Evolutionary conservation across 345 rosid genomes (phyloP), one percentile per base, ranked within the genome.

Genomic region (Punica granatum): DNA sequence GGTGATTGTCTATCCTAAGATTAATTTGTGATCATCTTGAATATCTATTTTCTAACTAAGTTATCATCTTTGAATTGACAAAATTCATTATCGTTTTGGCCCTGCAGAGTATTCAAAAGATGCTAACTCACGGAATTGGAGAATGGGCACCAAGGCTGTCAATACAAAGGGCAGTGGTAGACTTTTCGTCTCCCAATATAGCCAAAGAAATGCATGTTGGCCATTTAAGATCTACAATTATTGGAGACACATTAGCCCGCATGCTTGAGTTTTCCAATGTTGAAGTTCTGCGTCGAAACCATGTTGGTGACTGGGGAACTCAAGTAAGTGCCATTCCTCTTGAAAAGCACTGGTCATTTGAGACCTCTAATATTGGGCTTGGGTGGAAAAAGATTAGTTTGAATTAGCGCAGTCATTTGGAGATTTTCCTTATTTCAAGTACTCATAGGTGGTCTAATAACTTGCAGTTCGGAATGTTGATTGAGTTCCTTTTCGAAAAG

Each of bases 131-230:
- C 44, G 99, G 98, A 36, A 86, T 91, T 73, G 95, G 88, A 42
- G 82, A 88, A 66, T 94, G 95, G 95, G 87, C 99, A 6, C 99
- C 99, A 35, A 75, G 56, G 67, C 85, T 84, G 53, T 53, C 77
- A 3, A 71, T 89, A 31, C 83, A 84, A 82, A 84, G 80, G 73
- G 99, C 94, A 42, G 90, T 94, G 64, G 98, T 94, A 56, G 99
- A 94, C 79, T 94, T 94, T 80, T 94, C 98, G 26, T 94, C 99
- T 3, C 99, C 99, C n/a, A 94, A 94, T 76, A 91, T 94, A 67
- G 99, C 99, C 1, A 94, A 94, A 82, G 99, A 91, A 84, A 94
- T 94, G 99, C 99, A 94, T 74, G 99, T 94, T 70, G 99, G 99
- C 73, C 96, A 94, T 80, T 80, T 94, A 54, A 80, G 99, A 72